Conservation (phyloP, 768 basidiomycete species). For the Phaffia australis region DNA sequence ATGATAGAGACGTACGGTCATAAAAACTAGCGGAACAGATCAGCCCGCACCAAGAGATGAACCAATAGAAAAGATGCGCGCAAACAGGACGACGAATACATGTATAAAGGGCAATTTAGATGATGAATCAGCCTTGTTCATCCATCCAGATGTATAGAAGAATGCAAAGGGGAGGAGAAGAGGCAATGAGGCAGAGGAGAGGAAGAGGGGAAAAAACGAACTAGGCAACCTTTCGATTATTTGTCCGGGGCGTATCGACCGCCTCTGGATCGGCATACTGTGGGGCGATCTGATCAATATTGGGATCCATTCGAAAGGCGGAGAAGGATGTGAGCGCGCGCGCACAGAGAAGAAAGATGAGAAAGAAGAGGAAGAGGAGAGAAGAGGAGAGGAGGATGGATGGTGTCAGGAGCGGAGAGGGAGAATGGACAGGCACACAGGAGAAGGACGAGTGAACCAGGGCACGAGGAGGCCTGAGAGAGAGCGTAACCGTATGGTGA, state of each 20-base stretch:
- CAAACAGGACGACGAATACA: slow-evolving; percentile 19
- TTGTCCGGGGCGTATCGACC: not conserved
- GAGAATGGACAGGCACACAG: too few relatives aligned
- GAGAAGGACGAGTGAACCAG: too few relatives aligned
- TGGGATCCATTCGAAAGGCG: not conserved
- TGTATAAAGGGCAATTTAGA: not conserved
- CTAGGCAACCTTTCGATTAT: slow-evolving; percentile 26
- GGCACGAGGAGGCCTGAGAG: too few relatives aligned
- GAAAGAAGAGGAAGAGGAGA: too few relatives aligned
- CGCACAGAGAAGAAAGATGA: too few relatives aligned
- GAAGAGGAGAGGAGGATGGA: too few relatives aligned
- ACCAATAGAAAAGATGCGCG: slow-evolving; percentile 9
- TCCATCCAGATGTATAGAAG: too few relatives aligned
- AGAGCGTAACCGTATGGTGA: too few relatives aligned
- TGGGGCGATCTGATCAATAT: slow-evolving; percentile 8
- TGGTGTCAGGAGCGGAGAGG: too few relatives aligned
- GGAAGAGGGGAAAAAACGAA: slow-evolving; percentile 7
- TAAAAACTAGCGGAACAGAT: too few relatives aligned
- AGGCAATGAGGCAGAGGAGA: not conserved
- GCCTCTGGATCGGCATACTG: slow-evolving; percentile 5
- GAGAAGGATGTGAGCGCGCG: too few relatives aligned
- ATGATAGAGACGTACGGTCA: too few relatives aligned
- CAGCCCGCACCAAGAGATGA: not conserved
- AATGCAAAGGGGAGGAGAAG: not conserved
- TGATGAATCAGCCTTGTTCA: not conserved